phyloP scores from a whole-genome alignment of 345 rosid genomes.

The Camelina laxa region DNA sequence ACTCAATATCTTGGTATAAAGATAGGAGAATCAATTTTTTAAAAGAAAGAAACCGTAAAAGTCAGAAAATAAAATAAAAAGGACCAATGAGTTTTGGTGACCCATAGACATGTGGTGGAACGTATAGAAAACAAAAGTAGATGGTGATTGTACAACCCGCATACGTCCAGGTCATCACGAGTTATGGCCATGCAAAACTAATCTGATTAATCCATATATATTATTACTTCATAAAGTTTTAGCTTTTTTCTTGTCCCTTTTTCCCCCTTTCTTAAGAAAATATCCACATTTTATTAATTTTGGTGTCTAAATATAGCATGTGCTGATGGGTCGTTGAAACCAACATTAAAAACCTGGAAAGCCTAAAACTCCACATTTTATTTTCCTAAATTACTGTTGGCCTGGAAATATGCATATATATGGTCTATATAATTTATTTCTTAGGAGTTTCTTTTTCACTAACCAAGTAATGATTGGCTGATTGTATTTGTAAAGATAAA shows the following conservation, averaged over 20 bases:
- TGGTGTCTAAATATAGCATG: conserved; percentile 8
- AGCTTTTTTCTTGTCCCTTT: conserved; percentile 8
- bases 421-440: background rate
- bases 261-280: background rate
- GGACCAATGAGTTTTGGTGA: conserved; percentile 27
- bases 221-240: background rate
- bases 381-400: background rate
- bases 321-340: conserved; percentile 18
- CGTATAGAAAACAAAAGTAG: conserved; percentile 22
- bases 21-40: conserved; percentile 9
- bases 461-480: background rate
- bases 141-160: conserved; percentile 15
- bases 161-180: conserved; percentile 23
- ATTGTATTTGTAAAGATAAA: conserved; percentile 2
- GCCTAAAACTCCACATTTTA: background rate
- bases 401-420: background rate
- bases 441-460: background rate
- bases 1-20: background rate
- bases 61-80: conserved; percentile 12
- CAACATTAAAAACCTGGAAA: conserved; percentile 37
- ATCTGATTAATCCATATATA: background rate
- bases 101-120: conserved; percentile 38
- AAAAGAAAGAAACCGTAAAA: conserved; percentile 3
- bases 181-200: conserved; percentile 33
- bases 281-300: background rate